Percentiles rank a stretch among this genome's conserved stretches.
Conservation (phyloP, 345 rosid species). For the Alliaria petiolata region DNA sequence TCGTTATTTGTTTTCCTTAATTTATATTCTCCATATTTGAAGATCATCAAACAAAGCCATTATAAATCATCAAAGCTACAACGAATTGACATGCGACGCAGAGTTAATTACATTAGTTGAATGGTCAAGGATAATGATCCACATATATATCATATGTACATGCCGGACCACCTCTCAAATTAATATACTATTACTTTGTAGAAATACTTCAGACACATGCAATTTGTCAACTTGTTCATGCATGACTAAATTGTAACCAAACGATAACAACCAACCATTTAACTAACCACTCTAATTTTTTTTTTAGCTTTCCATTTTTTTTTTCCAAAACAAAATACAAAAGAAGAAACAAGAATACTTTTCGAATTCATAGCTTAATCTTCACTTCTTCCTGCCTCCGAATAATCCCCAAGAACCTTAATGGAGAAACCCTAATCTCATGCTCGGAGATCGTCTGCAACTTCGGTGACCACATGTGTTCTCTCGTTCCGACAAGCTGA, state of each 20-base stretch:
- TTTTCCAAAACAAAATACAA: not conserved
- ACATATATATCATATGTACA: conserved; percentile 1
- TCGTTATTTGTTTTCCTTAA: not conserved
- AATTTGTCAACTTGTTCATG: conserved; percentile 19
- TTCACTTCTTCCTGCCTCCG: conserved; percentile 44
- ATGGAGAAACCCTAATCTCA: conserved; percentile 66
- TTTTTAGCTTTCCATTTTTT: not conserved
- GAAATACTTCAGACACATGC: not conserved
- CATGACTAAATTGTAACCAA: conserved; percentile 6
- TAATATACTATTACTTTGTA: not conserved
- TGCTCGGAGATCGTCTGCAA: conserved; percentile 76
- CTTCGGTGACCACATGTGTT: conserved; percentile 79
- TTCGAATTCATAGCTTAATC: not conserved
- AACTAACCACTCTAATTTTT: conserved; percentile 1
- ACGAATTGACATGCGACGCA: not conserved
- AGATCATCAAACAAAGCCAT: not conserved
- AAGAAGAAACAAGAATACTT: not conserved
- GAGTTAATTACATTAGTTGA: not conserved
- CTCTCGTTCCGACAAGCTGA: conserved; percentile 63
- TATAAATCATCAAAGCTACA: not conserved
- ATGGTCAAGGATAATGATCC: conserved; percentile 10
- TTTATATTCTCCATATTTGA: too few relatives aligned
- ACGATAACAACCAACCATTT: not conserved
- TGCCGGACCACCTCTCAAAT: not conserved
- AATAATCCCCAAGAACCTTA: conserved; percentile 49